Base-by-base conservation (phyloP, 495 filamentous ascomycete genomes). In the Saxispiralis lemnorum region DNA sequence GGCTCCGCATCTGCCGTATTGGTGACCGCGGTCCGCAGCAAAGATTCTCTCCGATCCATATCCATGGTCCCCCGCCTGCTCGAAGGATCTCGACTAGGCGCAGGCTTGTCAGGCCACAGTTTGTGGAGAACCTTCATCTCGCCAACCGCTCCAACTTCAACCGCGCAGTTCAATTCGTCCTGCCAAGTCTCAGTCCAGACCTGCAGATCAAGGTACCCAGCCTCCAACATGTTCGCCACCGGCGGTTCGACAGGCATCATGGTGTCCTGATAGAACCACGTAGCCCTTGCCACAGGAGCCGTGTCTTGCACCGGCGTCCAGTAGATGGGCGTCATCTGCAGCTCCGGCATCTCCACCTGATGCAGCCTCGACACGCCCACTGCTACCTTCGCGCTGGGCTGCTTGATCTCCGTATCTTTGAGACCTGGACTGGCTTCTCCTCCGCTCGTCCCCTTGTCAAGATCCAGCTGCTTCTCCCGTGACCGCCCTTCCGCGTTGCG, bases 301-400 rank as follows among this genome's bases (percentile, higher is more conserved):
- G 93, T 71, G 55, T 97, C 89, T 49, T 93, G 82, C 16, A 95
- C 70, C n/a, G 89, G 88, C 30, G 77, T 85, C 89, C 89, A 97
- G 53, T 97, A 97, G 33, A 96, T 95, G 0, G 89, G 89, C 57
- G 87, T 80, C 86, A 97, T 95, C 11, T 52, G 40, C 20, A 60
- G 38, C 33, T 53, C 39, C 21, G 57, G 58, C 59, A 65, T 63
- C 9, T 60, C 53, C 4, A 63, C 61, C 43, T 61, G 49, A 41
- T 65, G 62, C 19, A 65, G 45, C 19, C 62, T 51, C 4, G 61
- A 65, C 4, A 61, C 57, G 12, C 62, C 62, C 0, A 65, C 62
- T 6, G 61, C 52, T 2, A 65, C 58, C 19, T 54, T 62, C 12
- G 54, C 21, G 57, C 51, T 52, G 7, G 44, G 20, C 15, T 35